Conservation (phyloP, 2,329 filamentous ascomycete species). For the Colletotrichum karsti region DNA sequence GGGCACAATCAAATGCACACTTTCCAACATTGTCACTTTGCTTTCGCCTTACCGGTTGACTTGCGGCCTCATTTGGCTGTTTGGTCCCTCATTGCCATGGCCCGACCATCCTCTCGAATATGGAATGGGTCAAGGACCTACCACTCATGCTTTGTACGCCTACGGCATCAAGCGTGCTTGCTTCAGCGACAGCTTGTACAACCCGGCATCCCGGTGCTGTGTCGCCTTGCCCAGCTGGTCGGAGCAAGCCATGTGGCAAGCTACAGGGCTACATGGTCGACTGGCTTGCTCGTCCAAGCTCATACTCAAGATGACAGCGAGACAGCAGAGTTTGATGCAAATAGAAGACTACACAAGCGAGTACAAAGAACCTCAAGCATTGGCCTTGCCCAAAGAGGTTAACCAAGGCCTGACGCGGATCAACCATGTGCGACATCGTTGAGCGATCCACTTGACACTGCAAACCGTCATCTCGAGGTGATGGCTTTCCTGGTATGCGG, state of each 20-base stretch:
- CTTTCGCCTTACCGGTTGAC: background rate
- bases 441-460: conserved; percentile 18
- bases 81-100: background rate
- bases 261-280: background rate
- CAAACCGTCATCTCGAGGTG: conserved; percentile 20
- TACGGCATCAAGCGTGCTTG: background rate
- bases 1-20: conserved; percentile 11
- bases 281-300: background rate
- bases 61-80: background rate
- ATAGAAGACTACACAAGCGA: background rate
- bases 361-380: conserved; percentile 10
- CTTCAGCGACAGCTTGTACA: background rate
- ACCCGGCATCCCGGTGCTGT: background rate
- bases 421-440: conserved; percentile 29
- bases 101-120: background rate
- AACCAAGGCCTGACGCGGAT: conserved; percentile 24
- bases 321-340: background rate
- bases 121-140: background rate
- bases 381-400: conserved; percentile 18
- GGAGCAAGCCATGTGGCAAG: background rate
- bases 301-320: background rate
- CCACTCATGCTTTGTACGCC: background rate
- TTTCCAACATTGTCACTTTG: background rate
- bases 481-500: background rate
- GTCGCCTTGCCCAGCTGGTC: background rate